These are phyloP conservation scores for Micromonas pusilla DNA, from an alignment of 139 green algal species.

Conservation along the genomic window DNA sequence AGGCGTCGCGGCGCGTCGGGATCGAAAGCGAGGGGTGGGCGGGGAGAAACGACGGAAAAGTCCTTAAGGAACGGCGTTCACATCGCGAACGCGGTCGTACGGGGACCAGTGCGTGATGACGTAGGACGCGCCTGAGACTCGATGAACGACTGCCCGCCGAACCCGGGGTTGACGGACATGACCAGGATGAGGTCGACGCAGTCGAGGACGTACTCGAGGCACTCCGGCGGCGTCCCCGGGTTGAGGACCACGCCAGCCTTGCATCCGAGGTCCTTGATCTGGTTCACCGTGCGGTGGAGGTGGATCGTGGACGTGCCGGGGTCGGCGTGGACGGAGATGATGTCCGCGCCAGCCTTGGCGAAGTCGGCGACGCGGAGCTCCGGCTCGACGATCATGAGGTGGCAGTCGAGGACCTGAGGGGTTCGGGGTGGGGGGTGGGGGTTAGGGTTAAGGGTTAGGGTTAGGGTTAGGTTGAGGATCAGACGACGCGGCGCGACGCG, in stretches of 20 bases:
- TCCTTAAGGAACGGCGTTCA: no score
- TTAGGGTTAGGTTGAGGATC: no score
- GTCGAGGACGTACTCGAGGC: constrained; percentile 88
- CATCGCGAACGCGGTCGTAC: no score
- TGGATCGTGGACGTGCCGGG: constrained; percentile 85
- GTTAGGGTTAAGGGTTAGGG: no score
- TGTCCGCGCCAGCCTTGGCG: constrained; percentile 95
- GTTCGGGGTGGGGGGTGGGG: no score
- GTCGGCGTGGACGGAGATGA: constrained; percentile 94
- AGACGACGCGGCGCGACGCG: no score
- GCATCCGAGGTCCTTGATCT: constrained; percentile 96
- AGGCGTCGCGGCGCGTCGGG: no score
- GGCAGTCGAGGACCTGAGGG: constrained; percentile 15
- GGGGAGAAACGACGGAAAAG: no score
- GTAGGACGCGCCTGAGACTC: no score
- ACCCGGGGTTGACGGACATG: constrained; percentile 98
- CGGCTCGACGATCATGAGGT: constrained; percentile 95
- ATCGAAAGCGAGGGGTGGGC: no score
- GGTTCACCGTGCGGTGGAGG: constrained; percentile 77
- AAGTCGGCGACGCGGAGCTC: constrained; percentile 90
- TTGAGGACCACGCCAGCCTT: constrained; percentile 97
- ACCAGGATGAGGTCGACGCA: constrained; percentile 88
- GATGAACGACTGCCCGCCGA: constrained; percentile 98
- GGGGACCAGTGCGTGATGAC: no score
- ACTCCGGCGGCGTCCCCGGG: constrained; percentile 74